A percentile compares a stretch with the other conserved stretches of the same genome.
Evolutionary conservation across 345 rosid genomes (phyloP).

Genomic region (Citrus sinensis): DNA sequence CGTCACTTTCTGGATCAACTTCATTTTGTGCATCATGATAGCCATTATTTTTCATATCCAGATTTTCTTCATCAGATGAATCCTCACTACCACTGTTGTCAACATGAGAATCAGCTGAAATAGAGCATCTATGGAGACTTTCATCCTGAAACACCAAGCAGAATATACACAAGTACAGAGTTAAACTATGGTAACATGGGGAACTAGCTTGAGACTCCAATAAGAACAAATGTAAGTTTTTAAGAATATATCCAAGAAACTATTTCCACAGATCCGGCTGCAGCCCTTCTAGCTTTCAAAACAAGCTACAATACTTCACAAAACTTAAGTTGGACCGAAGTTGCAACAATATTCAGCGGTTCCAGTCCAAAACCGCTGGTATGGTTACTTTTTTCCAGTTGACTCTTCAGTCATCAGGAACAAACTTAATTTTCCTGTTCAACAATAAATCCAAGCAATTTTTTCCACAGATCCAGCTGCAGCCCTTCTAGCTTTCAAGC

Average conservation of each 20-base stretch:
- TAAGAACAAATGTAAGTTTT: not conserved
- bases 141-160: conserved; percentile 67
- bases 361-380: not conserved
- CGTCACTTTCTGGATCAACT: conserved; percentile 77
- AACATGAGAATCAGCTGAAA: conserved; percentile 83
- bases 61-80: conserved; percentile 86
- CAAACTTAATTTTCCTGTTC: too few species aligned
- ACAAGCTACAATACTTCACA: not conserved
- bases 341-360: too few species aligned
- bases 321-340: not conserved
- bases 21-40: conserved; percentile 90
- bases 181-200: not conserved
- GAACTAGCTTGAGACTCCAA: not conserved
- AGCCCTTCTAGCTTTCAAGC: not conserved
- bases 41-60: conserved; percentile 62
- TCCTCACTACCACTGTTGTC: conserved; percentile 91
- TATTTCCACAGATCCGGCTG: not conserved
- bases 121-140: conserved; percentile 88
- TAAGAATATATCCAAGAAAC: not conserved
- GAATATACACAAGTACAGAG: not conserved
- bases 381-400: not conserved
- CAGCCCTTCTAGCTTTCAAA: not conserved
- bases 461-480: not conserved
- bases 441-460: not conserved
- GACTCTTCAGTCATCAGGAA: too few species aligned